Percentiles rank a stretch among this genome's conserved stretches.
Evolutionary conservation across 441 rosid species (phyloP).

Genomic region (Eutrema salsugineum): DNA sequence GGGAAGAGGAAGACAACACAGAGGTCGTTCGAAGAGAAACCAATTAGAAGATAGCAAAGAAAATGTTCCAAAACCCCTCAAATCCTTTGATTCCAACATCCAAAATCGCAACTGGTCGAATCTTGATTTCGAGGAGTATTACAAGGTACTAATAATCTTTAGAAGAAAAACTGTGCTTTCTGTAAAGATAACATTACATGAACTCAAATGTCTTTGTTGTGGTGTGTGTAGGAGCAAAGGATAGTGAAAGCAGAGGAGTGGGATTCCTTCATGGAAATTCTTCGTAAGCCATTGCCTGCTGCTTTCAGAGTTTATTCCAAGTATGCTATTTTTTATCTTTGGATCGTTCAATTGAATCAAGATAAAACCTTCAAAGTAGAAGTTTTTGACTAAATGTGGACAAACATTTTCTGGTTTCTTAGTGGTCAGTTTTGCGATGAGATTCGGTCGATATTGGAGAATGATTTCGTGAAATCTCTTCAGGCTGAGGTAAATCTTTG

Average conservation of each 20-base stretch:
- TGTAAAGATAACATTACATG: too few relatives aligned
- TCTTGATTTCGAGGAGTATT: conserved; percentile 75
- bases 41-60: conserved; percentile 61
- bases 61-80: conserved; percentile 59
- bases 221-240: conserved; percentile 90
- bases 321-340: conserved; percentile 26
- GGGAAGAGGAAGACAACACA: conserved; percentile 54
- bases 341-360: too few relatives aligned
- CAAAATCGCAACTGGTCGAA: conserved; percentile 56
- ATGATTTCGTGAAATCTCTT: conserved; percentile 82
- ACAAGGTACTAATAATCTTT: conserved; percentile 74
- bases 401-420: conserved; percentile 7
- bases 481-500: conserved; percentile 52
- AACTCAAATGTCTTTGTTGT: too few relatives aligned
- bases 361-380: background rate
- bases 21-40: conserved; percentile 62
- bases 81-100: conserved; percentile 34
- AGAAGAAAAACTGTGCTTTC: too few relatives aligned
- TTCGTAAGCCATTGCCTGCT: conserved; percentile 84
- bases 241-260: conserved; percentile 76
- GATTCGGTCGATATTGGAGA: conserved; percentile 66
- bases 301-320: conserved; percentile 94
- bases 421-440: conserved; percentile 89
- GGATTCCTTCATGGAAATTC: conserved; percentile 68
- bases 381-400: background rate